Evolutionary conservation across 2,329 filamentous ascomycete species (phyloP).

Genomic region (Colletotrichum shisoi): DNA sequence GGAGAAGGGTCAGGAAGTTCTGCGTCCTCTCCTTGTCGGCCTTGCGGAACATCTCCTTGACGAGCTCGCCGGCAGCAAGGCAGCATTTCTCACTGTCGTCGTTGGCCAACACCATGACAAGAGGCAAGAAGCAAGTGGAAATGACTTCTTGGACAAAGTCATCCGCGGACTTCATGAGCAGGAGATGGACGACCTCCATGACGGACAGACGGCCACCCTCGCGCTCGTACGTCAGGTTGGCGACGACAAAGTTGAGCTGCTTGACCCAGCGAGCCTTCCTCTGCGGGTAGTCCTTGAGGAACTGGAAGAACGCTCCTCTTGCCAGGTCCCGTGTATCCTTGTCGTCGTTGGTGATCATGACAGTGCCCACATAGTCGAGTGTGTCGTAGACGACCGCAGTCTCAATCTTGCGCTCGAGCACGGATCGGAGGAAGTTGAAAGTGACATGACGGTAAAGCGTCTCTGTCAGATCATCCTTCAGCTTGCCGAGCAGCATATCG

Average conservation of each 20-base stretch:
- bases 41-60: slow-evolving; percentile 81
- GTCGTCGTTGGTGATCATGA: slow-evolving; percentile 97
- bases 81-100: slow-evolving; percentile 88
- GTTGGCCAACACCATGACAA: slow-evolving; percentile 86
- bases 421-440: slow-evolving; percentile 90
- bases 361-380: slow-evolving; percentile 83
- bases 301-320: slow-evolving; percentile 89
- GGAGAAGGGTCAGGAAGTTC: slow-evolving; percentile 74
- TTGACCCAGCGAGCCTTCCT: slow-evolving; percentile 88
- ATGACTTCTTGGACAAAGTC: slow-evolving; percentile 84
- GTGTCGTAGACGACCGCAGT: slow-evolving; percentile 90
- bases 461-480: slow-evolving; percentile 90
- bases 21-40: slow-evolving; percentile 76
- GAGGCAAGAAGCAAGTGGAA: slow-evolving; percentile 81
- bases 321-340: slow-evolving; percentile 86
- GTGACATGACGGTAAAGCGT: slow-evolving; percentile 90
- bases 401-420: slow-evolving; percentile 84
- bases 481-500: slow-evolving; percentile 79
- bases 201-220: slow-evolving; percentile 89
- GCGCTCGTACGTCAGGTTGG: slow-evolving; percentile 89
- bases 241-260: slow-evolving; percentile 86
- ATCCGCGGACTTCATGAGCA: slow-evolving; percentile 85
- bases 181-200: slow-evolving; percentile 86
- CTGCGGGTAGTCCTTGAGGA: slow-evolving; percentile 93
- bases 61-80: slow-evolving; percentile 78